Base-by-base conservation (phyloP, 139 green algal genomes). In the Chlorella vulgaris region DNA sequence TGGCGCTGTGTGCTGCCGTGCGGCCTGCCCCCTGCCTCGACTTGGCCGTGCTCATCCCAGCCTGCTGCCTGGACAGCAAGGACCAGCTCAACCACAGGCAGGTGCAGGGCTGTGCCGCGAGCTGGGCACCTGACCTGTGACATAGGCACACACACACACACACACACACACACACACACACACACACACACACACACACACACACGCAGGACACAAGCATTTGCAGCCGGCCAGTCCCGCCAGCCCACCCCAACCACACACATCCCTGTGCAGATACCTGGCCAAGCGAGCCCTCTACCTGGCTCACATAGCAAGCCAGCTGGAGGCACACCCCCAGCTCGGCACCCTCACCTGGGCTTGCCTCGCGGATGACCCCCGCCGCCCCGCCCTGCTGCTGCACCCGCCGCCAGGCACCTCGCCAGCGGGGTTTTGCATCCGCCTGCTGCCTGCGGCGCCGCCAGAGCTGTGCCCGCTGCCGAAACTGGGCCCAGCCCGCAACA, bases 1-100 rank as follows among this genome's bases (percentile, higher is more conserved):
- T 86, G 38, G 82, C 76, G 2, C 38, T 69, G 38, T 60, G 62
- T 1, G 69, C 76, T 2, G 58, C 83, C 2, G 60, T 80, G 3
- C 76, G 47, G 5, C 83, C 83, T 5, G 22, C 66, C 7, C n/a
- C 35, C 0, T 65, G 51, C 38, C 55, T 94, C 19, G 92, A 94
- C 62, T 53, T 97, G 8, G 92, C 88, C 1, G n/a, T 97, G 26
- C 60, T 86, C 36, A 90, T 96, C 28, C 93, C 93, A 0, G 63
- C 55, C 2, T 60, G 69, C n/a, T 92, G 91, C 81, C 85, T 96
- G 10, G 83, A 90, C 29, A 67, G 90, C 51, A 95, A 95, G 83
- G 91, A 93, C 63, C 82, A 93, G 29, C 81, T 96, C 7, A 94
- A 95, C 78, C 86, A 95, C 78, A 80, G 87, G 77, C 68, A 62